Evolutionary conservation across 495 filamentous ascomycete species (phyloP).

Genomic region (Hypoxylon intermedium): DNA sequence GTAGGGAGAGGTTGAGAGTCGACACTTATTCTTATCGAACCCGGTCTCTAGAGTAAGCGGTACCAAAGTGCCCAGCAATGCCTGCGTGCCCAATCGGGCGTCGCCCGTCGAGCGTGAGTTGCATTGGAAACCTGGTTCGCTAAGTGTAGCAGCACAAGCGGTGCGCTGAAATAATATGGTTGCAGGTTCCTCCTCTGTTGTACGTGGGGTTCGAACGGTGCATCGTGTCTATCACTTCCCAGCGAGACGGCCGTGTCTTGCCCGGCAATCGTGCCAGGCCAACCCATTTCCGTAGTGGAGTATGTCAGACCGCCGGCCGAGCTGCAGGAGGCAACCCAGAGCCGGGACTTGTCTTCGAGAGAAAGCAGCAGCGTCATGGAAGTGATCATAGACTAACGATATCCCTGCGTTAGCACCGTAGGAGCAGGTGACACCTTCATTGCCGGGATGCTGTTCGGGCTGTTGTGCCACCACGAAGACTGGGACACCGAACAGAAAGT

Average conservation of each 20-base stretch:
- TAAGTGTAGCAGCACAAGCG: constrained; percentile 29
- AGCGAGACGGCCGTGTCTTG: constrained; percentile 50
- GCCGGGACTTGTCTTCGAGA: background rate
- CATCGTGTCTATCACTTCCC: constrained; percentile 54
- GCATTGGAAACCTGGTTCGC: constrained; percentile 26
- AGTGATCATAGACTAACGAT: constrained; percentile 33
- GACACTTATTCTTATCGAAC: constrained; percentile 5
- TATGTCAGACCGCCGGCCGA: constrained; percentile 53
- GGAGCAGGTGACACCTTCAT: constrained; percentile 80
- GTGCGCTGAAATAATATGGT: constrained; percentile 37
- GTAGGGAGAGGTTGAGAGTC: constrained; percentile 13
- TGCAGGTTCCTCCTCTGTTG: constrained; percentile 65
- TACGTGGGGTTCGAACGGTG: constrained; percentile 73
- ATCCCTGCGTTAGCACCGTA: constrained; percentile 60
- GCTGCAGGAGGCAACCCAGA: constrained; percentile 5
- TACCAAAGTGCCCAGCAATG: constrained; percentile 60
- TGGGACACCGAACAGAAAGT: constrained; percentile 63
- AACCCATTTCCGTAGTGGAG: constrained; percentile 63
- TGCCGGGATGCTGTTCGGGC: constrained; percentile 70
- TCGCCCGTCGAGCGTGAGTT: constrained; percentile 55
- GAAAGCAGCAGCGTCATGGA: constrained; percentile 1
- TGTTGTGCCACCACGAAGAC: constrained; percentile 58
- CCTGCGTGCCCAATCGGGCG: constrained; percentile 52
- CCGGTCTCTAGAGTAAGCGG: constrained; percentile 50
- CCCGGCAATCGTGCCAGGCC: constrained; percentile 51